phyloP scores from a whole-genome alignment of 2,329 filamentous ascomycete genomes.

The Cladosporium sp. region DNA sequence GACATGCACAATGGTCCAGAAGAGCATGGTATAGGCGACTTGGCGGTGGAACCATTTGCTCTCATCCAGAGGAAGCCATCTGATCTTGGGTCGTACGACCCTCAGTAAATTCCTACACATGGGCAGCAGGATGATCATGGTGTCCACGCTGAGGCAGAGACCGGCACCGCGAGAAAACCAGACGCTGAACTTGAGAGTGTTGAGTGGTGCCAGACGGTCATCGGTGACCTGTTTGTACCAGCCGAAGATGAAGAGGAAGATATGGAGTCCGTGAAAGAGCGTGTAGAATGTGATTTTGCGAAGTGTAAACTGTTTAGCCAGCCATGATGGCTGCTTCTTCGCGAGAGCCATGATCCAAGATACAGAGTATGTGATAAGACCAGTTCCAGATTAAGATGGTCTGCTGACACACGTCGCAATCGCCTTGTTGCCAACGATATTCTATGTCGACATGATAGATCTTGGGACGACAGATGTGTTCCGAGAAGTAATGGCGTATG shows the following conservation, averaged over 20 bases:
- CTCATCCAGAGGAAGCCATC: slow-evolving; percentile 90
- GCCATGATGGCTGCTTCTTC: slow-evolving; percentile 23
- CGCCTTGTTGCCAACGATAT: no score
- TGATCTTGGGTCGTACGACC: slow-evolving; percentile 77
- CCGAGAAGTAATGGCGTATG: no score
- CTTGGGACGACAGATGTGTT: no score
- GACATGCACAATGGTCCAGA: slow-evolving; percentile 77
- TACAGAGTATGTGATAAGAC: not conserved
- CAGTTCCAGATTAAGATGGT: not conserved
- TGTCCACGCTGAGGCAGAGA: slow-evolving; percentile 76
- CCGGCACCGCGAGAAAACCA: slow-evolving; percentile 96
- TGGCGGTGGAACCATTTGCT: slow-evolving; percentile 96
- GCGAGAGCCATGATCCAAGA: not conserved
- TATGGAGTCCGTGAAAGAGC: slow-evolving; percentile 34
- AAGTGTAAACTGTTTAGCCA: slow-evolving; percentile 30
- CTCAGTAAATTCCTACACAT: slow-evolving; percentile 91
- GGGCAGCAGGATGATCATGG: slow-evolving; percentile 80
- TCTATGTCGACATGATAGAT: no score
- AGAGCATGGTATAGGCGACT: slow-evolving; percentile 78
- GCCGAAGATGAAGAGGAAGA: slow-evolving; percentile 34
- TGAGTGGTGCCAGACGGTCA: slow-evolving; percentile 66
- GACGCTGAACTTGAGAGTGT: slow-evolving; percentile 78
- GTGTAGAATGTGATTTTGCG: slow-evolving; percentile 34
- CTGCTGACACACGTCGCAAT: no score
- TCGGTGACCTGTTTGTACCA: slow-evolving; percentile 64